phyloP scores from a whole-genome alignment of 2,329 filamentous ascomycete genomes.

The Diaporthe nobilis region DNA sequence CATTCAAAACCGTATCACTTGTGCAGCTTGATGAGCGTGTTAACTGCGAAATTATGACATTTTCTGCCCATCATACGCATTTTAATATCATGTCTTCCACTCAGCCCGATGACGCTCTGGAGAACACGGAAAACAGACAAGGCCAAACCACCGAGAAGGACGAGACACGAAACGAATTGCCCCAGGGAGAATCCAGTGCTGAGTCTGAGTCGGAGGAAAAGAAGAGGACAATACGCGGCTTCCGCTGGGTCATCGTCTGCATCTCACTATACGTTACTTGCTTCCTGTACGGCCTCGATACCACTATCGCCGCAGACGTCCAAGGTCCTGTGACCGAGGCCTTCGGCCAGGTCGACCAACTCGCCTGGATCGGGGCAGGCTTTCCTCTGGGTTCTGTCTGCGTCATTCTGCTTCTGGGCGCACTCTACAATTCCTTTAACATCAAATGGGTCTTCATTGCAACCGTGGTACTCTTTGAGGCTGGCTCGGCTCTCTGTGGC shows the following conservation, averaged over 20 bases:
- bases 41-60: neutral
- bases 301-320: constrained; percentile 59
- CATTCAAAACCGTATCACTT: neutral
- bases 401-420: constrained; percentile 51
- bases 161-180: neutral
- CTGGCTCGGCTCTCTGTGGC: constrained; percentile 53
- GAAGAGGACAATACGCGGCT: neutral
- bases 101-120: neutral
- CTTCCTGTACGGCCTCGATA: constrained; percentile 43
- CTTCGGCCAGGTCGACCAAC: constrained; percentile 53
- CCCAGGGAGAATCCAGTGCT: neutral
- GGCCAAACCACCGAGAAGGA: neutral
- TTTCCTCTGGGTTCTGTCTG: constrained; percentile 58
- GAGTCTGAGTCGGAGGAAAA: neutral
- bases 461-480: constrained; percentile 44
- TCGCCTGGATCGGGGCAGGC: constrained; percentile 56
- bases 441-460: constrained; percentile 55
- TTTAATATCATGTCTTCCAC: neutral
- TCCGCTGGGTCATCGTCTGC: constrained; percentile 18
- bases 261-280: constrained; percentile 21
- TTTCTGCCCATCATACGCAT: neutral
- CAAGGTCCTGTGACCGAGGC: constrained; percentile 55
- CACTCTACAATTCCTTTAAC: constrained; percentile 57
- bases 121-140: neutral
- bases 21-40: neutral